Evolutionary conservation across 2,329 filamentous ascomycete genomes (phyloP), one percentile per base, ranked within the genome.

Genomic region (Venturia asperata): DNA sequence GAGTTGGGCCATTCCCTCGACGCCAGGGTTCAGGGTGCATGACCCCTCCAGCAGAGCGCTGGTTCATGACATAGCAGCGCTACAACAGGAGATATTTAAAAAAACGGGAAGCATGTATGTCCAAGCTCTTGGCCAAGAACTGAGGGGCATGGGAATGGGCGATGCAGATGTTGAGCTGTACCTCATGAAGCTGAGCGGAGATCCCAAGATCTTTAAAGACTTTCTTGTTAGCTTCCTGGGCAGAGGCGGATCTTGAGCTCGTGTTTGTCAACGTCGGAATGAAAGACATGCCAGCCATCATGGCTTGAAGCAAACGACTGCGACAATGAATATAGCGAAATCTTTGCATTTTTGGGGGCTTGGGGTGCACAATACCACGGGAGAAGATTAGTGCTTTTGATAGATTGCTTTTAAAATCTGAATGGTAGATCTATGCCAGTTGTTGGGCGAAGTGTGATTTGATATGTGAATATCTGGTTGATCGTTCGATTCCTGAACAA

Each of bases 41-140:
- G 94, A 99, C 74, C 92, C 92, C 1, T 92, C 96, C 78, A 90
- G 90, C 42, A 90, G 89, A 74, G 89, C 92, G 75, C 90, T 97
- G 0, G 83, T 99, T 47, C 87, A 86, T 65, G 94, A 99, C 78
- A 91, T 96, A 68, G 92, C 92, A 2, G 85, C 83, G 2, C 78
- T 99, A 66, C 92, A 99, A 76, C 91, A 94, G 77, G 88, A 85
- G 43, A 94, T 99, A 68, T 93, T 97, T 73, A 83, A 85, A 70
- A 97, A 97, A 79, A 93, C 91, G 15, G 94, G 94, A 34, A 85
- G 89, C 63, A 82, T 85, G 65, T 97, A 96, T 74, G 82, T 93
- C 30, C 82, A 84, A 67, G 83, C 89, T 71, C 76, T 93, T 60
- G 85, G 86, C 69, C 79, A 80, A 19, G 82, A 92, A 66, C 85